A percentile compares a stretch with the other conserved stretches of the same genome.
Conservation (phyloP, 345 rosid genomes). For the Microthlaspi erraticum region DNA sequence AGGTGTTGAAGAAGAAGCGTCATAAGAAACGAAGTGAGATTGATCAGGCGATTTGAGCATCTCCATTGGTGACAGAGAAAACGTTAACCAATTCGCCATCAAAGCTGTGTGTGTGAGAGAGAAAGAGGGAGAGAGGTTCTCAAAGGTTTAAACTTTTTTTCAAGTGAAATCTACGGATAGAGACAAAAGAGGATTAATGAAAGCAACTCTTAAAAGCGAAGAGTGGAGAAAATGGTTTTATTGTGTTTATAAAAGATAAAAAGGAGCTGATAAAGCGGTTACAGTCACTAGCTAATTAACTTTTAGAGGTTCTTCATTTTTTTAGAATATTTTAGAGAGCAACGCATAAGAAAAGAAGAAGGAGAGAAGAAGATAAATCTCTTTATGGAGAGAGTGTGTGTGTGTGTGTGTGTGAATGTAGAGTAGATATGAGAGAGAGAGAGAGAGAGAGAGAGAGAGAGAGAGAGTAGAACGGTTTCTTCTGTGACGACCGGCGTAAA, state of each 20-base stretch:
- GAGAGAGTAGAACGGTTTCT: constrained; percentile 45
- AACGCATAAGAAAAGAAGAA: constrained; percentile 2
- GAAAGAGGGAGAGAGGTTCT: constrained; percentile 17
- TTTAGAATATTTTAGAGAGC: background rate
- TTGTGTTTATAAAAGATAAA: background rate
- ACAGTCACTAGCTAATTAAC: background rate
- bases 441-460: constrained; percentile 7
- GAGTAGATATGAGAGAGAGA: constrained; percentile 16
- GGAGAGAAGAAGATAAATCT: background rate
- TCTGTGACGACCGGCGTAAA: constrained; percentile 57
- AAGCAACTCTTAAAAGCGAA: constrained; percentile 6
- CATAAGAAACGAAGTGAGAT: constrained; percentile 60
- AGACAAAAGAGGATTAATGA: constrained; percentile 14
- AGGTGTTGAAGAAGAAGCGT: constrained; percentile 59
- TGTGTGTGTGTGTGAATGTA: background rate
- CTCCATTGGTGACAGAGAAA: constrained; percentile 86
- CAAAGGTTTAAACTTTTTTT: constrained; percentile 18
- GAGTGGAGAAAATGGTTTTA: background rate
- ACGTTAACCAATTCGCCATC: constrained; percentile 80
- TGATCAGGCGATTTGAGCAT: constrained; percentile 71
- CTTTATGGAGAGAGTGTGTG: background rate
- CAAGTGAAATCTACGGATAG: constrained; percentile 22
- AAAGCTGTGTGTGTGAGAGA: constrained; percentile 29
- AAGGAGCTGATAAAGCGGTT: constrained; percentile 20
- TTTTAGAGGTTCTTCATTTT: constrained; percentile 8